Evolutionary conservation across 352 stramenopile genomes (phyloP).

Genomic region (Globisporangium irregulare): DNA sequence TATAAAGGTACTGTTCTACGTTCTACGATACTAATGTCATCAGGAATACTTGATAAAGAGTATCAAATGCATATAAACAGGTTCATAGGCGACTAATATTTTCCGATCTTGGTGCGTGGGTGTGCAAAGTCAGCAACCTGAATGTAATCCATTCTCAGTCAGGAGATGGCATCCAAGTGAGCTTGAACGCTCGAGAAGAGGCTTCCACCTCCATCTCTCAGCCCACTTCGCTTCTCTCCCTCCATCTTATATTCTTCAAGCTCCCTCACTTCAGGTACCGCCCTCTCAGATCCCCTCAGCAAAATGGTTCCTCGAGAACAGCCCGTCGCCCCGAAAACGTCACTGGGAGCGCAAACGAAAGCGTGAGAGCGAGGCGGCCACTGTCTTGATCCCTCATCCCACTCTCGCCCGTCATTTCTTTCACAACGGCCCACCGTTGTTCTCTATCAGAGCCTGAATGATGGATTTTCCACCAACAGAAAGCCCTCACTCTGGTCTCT

Average conservation of each 20-base stretch:
- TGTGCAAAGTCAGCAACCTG: not conserved
- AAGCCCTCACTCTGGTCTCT: not conserved
- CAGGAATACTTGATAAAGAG: not conserved
- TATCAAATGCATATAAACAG: not conserved
- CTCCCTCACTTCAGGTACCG: not conserved
- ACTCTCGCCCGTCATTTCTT: not conserved
- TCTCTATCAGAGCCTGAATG: too few relatives aligned
- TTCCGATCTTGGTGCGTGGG: not conserved
- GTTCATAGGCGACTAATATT: not conserved
- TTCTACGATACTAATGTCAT: not conserved
- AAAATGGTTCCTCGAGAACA: not conserved
- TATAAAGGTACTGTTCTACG: not conserved
- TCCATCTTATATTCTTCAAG: not conserved
- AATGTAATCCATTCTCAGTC: too few relatives aligned
- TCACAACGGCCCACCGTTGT: not conserved
- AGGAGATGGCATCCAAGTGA: too few relatives aligned
- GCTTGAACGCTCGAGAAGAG: too few relatives aligned
- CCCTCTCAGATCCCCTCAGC: not conserved
- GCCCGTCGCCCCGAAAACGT: not conserved
- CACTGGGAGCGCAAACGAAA: conserved; percentile 1
- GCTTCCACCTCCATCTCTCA: too few relatives aligned
- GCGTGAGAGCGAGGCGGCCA: not conserved
- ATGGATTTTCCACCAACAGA: not conserved
- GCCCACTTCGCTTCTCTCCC: not conserved
- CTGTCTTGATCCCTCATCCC: conserved; percentile 8